Evolutionary conservation across 208 protist species (phyloP).

Genomic region (Acanthamoeba castellanii): DNA sequence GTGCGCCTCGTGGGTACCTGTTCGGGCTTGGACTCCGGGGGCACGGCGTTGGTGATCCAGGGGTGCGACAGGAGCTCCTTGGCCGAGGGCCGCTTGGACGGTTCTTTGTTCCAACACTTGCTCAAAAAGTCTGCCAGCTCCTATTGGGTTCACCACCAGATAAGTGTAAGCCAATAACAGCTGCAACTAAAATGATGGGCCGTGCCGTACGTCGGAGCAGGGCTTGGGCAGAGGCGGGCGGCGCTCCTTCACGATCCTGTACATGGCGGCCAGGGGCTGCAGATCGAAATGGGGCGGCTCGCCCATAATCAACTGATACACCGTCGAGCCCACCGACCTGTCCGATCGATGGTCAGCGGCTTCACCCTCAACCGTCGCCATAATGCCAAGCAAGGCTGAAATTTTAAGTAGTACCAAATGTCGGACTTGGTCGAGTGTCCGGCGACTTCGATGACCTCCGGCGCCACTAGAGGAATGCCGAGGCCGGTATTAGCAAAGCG

Average conservation of each 20-base stretch:
- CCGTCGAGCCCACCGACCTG: slow-evolving; percentile 89
- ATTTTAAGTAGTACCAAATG: slow-evolving; percentile 88
- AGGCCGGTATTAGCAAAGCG: neutral
- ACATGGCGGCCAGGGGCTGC: slow-evolving; percentile 91
- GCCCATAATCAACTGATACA: slow-evolving; percentile 94
- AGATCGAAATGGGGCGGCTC: slow-evolving; percentile 94
- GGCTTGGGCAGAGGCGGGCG: slow-evolving; percentile 90
- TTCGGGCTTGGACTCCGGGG: neutral
- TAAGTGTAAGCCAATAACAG: neutral
- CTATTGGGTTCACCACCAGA: neutral
- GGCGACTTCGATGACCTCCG: slow-evolving; percentile 93
- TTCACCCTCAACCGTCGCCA: no score
- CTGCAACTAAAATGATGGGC: neutral
- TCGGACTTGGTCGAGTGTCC: slow-evolving; percentile 90
- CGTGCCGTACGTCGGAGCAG: slow-evolving; percentile 79
- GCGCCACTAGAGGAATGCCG: slow-evolving; percentile 87
- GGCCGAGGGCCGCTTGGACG: slow-evolving; percentile 85
- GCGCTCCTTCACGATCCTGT: slow-evolving; percentile 91
- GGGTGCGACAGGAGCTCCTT: slow-evolving; percentile 88
- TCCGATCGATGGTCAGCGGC: neutral
- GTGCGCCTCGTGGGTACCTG: neutral
- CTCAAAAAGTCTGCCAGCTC: slow-evolving; percentile 88
- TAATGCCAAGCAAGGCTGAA: neutral
- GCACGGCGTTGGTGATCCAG: slow-evolving; percentile 73
- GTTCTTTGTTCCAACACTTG: slow-evolving; percentile 91